phyloP scores from a whole-genome alignment of 2,329 filamentous ascomycete species.

The Epicoccum nigrum region DNA sequence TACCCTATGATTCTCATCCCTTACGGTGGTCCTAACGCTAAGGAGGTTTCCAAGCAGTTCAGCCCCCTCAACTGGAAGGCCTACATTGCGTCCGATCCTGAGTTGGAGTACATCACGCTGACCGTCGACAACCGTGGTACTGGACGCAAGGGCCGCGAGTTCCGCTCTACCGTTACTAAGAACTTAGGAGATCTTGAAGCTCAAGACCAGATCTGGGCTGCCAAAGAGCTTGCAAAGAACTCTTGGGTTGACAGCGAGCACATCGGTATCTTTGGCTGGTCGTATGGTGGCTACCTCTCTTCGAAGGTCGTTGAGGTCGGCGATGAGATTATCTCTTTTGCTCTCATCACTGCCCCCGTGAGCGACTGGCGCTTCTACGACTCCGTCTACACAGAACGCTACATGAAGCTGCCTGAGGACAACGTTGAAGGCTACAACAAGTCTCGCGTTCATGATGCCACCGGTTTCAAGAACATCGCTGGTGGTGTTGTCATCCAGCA shows the following conservation, averaged over 20 bases:
- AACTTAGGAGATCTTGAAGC: constrained; percentile 69
- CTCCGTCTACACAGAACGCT: constrained; percentile 73
- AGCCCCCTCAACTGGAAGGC: constrained; percentile 62
- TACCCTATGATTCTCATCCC: constrained; percentile 72
- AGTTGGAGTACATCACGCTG: constrained; percentile 71
- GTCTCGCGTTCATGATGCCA: constrained; percentile 63
- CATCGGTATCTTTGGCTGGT: constrained; percentile 73
- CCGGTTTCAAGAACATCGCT: constrained; percentile 66
- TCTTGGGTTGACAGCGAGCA: constrained; percentile 63
- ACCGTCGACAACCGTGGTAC: constrained; percentile 73
- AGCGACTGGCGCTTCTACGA: constrained; percentile 75
- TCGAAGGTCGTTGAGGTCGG: constrained; percentile 69
- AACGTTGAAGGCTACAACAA: constrained; percentile 67
- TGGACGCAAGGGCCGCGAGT: constrained; percentile 67
- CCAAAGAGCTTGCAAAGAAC: constrained; percentile 60
- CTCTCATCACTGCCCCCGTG: constrained; percentile 69
- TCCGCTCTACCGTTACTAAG: constrained; percentile 63
- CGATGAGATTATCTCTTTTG: constrained; percentile 66
- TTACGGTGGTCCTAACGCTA: constrained; percentile 70
- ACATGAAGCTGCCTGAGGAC: constrained; percentile 67
- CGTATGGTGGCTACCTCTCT: constrained; percentile 70
- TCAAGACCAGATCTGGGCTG: constrained; percentile 71
- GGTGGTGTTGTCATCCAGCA: constrained; percentile 69
- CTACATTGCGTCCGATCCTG: constrained; percentile 70
- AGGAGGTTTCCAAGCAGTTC: constrained; percentile 65